phyloP scores from a whole-genome alignment of 768 basidiomycete genomes.

The Trametes cingulata region DNA sequence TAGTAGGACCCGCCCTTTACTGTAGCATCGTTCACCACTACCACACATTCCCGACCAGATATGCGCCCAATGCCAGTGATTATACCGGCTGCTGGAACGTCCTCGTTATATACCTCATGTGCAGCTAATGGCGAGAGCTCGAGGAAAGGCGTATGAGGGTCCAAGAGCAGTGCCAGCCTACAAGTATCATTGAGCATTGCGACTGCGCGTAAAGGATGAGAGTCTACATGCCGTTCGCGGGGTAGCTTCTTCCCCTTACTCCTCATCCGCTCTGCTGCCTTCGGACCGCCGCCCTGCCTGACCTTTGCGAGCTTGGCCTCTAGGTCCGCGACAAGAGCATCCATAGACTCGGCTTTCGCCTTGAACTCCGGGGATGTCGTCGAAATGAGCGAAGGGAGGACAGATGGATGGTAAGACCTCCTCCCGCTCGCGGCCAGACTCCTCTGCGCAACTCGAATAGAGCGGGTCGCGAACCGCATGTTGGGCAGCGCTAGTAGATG shows the following conservation, averaged over 20 bases:
- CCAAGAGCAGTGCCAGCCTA: constrained; percentile 74
- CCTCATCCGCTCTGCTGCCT: constrained; percentile 73
- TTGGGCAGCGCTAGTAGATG: not conserved
- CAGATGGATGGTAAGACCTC: constrained; percentile 62
- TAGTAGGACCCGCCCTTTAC: constrained; percentile 94
- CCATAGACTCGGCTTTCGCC: constrained; percentile 68
- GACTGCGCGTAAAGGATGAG: not conserved
- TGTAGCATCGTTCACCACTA: constrained; percentile 93
- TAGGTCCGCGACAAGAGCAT: constrained; percentile 62
- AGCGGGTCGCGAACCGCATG: constrained; percentile 14
- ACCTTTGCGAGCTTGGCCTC: constrained; percentile 58
- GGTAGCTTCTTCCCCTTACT: constrained; percentile 81
- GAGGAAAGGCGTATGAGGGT: constrained; percentile 86
- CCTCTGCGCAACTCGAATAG: constrained; percentile 8
- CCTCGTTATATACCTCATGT: constrained; percentile 79
- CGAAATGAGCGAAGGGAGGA: constrained; percentile 73
- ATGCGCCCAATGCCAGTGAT: constrained; percentile 79
- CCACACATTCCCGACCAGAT: constrained; percentile 78
- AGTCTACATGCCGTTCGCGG: constrained; percentile 65
- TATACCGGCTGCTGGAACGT: constrained; percentile 86
- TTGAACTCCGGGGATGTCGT: constrained; percentile 70
- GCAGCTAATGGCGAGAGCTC: constrained; percentile 87
- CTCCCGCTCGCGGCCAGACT: constrained; percentile 3
- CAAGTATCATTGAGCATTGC: not conserved
- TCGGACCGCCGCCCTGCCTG: constrained; percentile 72